phyloP scores from a whole-genome alignment of 768 basidiomycete species.

The Suillus hirtellus region DNA sequence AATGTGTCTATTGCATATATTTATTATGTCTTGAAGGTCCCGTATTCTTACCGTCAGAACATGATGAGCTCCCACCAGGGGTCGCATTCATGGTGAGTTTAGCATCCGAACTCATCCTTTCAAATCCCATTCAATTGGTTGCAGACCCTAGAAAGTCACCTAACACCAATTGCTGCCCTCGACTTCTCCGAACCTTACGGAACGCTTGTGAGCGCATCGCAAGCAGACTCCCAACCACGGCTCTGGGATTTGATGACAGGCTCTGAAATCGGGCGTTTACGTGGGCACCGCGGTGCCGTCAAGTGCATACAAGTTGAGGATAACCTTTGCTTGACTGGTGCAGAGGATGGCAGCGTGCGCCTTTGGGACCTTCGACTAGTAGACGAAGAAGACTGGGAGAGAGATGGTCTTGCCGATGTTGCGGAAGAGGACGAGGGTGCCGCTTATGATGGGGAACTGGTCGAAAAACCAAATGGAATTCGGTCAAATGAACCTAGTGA shows the following conservation, averaged over 20 bases:
- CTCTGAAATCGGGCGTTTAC: constrained; percentile 79
- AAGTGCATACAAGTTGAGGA: constrained; percentile 95
- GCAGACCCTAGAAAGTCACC: constrained; percentile 81
- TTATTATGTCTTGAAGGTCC: constrained; percentile 56
- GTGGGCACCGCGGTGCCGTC: constrained; percentile 79
- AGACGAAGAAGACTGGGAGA: constrained; percentile 68
- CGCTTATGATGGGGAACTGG: constrained; percentile 35
- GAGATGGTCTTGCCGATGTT: constrained; percentile 59
- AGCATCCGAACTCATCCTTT: not conserved
- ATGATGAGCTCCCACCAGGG: constrained; percentile 90
- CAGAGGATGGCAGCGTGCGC: constrained; percentile 80
- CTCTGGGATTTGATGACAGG: constrained; percentile 96
- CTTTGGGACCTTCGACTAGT: constrained; percentile 91
- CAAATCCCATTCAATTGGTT: not conserved
- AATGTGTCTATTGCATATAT: not conserved
- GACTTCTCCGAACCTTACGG: constrained; percentile 98
- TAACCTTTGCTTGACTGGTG: constrained; percentile 86
- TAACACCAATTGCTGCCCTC: constrained; percentile 79
- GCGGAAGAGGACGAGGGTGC: constrained; percentile 58
- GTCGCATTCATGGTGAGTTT: constrained; percentile 93
- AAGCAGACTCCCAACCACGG: constrained; percentile 82
- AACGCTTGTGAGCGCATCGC: constrained; percentile 83
- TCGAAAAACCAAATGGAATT: constrained; percentile 42
- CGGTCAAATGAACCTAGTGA: constrained; percentile 40
- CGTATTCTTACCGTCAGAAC: constrained; percentile 95